A percentile compares a stretch with the other conserved stretches of the same genome.
These are phyloP conservation scores for Lactifluus rugatus DNA, from an alignment of 768 basidiomycete genomes.

Conservation along the genomic window DNA sequence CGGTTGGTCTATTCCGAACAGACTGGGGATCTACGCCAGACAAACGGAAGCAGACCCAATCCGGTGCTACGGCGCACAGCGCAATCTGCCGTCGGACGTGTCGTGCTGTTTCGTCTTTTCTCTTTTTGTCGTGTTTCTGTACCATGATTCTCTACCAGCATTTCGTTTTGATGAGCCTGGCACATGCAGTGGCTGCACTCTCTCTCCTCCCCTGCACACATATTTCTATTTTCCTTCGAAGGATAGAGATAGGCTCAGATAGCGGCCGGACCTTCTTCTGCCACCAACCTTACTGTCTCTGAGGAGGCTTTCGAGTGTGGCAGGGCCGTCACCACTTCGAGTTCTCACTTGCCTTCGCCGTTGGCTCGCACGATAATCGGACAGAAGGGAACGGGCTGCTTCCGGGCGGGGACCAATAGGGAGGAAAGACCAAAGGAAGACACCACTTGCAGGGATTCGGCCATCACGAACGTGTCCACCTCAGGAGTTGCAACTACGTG, in stretches of 20 bases:
- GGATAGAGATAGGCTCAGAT: neutral
- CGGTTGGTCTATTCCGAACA: neutral
- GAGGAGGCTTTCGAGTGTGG: neutral
- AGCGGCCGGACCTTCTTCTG: neutral
- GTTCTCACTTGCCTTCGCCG: neutral
- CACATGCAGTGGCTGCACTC: neutral
- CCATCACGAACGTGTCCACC: neutral
- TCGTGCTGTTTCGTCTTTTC: neutral
- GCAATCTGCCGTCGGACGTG: neutral
- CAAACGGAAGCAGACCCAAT: neutral
- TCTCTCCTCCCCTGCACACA: neutral
- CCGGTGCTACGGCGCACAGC: neutral
- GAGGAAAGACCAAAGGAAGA: neutral
- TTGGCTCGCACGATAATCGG: neutral
- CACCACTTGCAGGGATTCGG: neutral
- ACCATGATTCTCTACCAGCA: constrained; percentile 4
- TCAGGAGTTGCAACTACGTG: neutral
- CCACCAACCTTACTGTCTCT: neutral
- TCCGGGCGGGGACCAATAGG: neutral
- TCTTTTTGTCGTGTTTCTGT: neutral
- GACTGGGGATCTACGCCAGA: neutral
- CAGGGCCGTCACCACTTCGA: neutral
- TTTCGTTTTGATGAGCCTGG: neutral
- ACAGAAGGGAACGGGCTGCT: neutral
- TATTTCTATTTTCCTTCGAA: neutral